Evolutionary conservation across 345 rosid species (phyloP), one percentile per base, ranked within the genome.

Genomic region (Lepidium africanum): DNA sequence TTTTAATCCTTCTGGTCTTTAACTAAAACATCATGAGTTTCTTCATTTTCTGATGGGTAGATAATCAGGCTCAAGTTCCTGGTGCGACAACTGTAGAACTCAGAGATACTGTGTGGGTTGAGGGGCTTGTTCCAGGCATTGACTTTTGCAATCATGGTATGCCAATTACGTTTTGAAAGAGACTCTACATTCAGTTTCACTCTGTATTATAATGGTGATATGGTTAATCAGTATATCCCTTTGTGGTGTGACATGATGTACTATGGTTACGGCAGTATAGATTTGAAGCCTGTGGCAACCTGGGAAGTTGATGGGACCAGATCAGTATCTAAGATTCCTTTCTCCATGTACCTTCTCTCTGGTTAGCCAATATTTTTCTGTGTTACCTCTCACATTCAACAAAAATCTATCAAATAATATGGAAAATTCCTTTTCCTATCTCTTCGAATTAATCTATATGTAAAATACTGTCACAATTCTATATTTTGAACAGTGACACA

Each of bases 101-200:
- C 37, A 78, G 68, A 71, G 97, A 88, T 65, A 85, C 88, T 54
- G 73, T 90, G 63, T 93, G 96, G 96, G 94, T 93, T 39, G 97
- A 93, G 81, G 97, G 98, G 73, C 94, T 93, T 81, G 89, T 93
- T 66, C 98, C 97, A 37, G 96, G 90, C 76, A 93, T 93, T 79
- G 98, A 93, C 82, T 90, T 90, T 78, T 90, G 96, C 78, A 93
- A 93, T 79, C 98, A 93, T 75, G 94, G 97, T 93, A 84, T 57
- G 81, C 56, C 73, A 53, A 12, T 12, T 41, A 14, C 21, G 19
- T 39, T 23, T 45, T 7, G 19, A 43, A 43, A 7, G 6, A 53
- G 51, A 12, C 36, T 54, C n/a, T 36, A 10, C 14, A 23, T 36
- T 35, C 6, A 3, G 19, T 11, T 49, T 38, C 33, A 8, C 33